Conservation (phyloP, 768 basidiomycete species). For the Udeniomyces megalosporus region DNA sequence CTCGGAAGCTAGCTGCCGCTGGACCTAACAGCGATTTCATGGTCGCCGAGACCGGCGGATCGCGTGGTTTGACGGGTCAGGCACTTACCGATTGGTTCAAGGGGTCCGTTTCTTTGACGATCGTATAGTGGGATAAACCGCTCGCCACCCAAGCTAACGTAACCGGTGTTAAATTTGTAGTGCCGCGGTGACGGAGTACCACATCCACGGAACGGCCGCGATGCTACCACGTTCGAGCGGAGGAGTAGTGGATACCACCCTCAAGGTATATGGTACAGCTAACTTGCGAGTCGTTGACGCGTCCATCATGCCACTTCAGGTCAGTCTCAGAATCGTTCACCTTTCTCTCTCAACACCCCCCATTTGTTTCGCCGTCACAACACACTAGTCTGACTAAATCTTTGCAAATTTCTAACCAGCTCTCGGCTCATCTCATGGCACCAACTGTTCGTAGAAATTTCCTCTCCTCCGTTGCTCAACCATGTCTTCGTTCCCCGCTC, state of each 20-base stretch:
- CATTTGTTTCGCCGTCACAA: too few species aligned
- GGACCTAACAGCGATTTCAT: conserved; percentile 6
- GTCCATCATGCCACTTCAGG: conserved; percentile 37
- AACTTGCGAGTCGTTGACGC: conserved; percentile 47
- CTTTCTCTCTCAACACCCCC: too few species aligned
- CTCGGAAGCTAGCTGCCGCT: conserved; percentile 8
- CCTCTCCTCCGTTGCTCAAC: not conserved
- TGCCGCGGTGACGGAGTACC: conserved; percentile 35
- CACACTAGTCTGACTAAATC: too few species aligned
- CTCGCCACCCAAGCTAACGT: too few species aligned
- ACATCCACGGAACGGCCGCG: conserved; percentile 38
- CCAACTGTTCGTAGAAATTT: conserved; percentile 9
- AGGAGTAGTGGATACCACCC: conserved; percentile 43
- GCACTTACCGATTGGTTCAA: conserved; percentile 1
- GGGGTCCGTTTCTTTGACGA: not conserved
- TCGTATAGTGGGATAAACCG: not conserved
- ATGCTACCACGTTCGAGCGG: conserved; percentile 41
- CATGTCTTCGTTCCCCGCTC: too few species aligned
- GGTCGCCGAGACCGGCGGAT: conserved; percentile 1
- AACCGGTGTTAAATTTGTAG: too few species aligned
- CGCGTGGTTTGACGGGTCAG: not conserved
- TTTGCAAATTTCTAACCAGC: too few species aligned
- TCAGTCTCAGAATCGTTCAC: too few species aligned
- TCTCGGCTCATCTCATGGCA: conserved; percentile 15
- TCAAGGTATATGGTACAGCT: conserved; percentile 42